Conservation (phyloP, 768 basidiomycete genomes). For the Infundibulicybe gibba region DNA sequence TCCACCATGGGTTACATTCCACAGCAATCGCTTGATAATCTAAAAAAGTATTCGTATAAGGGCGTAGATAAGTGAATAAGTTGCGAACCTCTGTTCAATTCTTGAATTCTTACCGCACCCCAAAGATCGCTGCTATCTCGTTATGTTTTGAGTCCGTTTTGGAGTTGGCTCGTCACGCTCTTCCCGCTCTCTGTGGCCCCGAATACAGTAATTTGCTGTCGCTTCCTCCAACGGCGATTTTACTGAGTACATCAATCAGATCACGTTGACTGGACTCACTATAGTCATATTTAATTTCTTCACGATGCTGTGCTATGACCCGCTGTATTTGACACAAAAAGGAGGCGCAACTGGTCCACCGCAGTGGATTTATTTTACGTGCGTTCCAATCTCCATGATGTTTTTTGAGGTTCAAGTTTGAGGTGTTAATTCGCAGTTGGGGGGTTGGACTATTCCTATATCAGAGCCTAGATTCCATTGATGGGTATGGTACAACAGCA, state of each 20-base stretch:
- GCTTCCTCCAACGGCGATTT: conserved; percentile 4
- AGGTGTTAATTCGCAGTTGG: conserved; percentile 51
- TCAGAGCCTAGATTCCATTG: conserved; percentile 86
- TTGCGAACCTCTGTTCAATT: neutral
- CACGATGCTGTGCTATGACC: conserved; percentile 84
- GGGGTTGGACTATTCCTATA: conserved; percentile 87
- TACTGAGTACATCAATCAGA: conserved; percentile 52
- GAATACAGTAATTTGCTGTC: conserved; percentile 58
- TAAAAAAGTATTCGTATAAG: conserved; percentile 77
- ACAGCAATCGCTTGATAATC: conserved; percentile 61
- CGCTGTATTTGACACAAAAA: conserved; percentile 65
- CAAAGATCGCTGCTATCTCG: conserved; percentile 71
- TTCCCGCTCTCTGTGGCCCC: conserved; percentile 86
- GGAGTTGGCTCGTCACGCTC: conserved; percentile 88
- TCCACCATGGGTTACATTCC: conserved; percentile 62
- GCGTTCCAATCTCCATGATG: conserved; percentile 19
- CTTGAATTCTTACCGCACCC: conserved; percentile 2
- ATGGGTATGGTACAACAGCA: conserved; percentile 55
- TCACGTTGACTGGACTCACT: conserved; percentile 80
- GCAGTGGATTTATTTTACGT: conserved; percentile 91
- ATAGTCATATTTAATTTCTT: conserved; percentile 83
- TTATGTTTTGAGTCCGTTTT: conserved; percentile 80
- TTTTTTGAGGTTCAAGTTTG: neutral
- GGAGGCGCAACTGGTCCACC: conserved; percentile 64
- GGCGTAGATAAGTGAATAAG: conserved; percentile 70